A percentile compares a stretch with the other conserved stretches of the same genome.
Evolutionary conservation across 116 monocot species (phyloP).

Genomic region (Trichopus zeylanicus): DNA sequence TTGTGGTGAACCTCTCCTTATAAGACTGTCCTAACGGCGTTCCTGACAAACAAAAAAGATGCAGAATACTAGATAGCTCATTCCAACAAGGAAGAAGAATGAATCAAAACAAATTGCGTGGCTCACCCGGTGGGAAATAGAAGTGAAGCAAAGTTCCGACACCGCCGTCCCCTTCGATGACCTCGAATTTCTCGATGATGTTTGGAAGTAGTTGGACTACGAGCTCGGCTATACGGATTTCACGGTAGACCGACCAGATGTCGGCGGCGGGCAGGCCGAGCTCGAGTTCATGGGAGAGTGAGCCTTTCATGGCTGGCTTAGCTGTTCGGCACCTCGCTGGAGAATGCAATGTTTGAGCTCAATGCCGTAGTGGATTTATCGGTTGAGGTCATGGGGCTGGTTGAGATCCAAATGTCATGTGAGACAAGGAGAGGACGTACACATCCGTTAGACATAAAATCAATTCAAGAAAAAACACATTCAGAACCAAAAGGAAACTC

Average conservation of each 20-base stretch:
- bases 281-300: constrained; percentile 7
- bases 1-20: constrained; percentile 33
- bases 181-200: background rate
- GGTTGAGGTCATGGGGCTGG: no score
- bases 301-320: constrained; percentile 5
- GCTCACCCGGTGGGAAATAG: constrained; percentile 1
- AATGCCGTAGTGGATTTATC: no score
- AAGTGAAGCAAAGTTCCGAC: constrained; percentile 6
- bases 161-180: constrained; percentile 10
- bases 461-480: no score
- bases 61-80: background rate
- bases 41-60: background rate
- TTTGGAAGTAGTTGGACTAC: background rate
- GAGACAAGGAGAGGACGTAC: no score
- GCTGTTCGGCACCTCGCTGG: no score
- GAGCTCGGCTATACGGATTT: background rate
- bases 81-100: background rate
- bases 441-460: no score
- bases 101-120: background rate
- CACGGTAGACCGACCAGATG: constrained; percentile 14
- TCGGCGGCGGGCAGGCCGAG: constrained; percentile 4
- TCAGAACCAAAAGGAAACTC: no score
- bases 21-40: background rate
- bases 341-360: no score
- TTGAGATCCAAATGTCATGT: no score